Conservation (phyloP, 192 early-diverging fungal genomes). For the Nowakowskiella sp. region DNA sequence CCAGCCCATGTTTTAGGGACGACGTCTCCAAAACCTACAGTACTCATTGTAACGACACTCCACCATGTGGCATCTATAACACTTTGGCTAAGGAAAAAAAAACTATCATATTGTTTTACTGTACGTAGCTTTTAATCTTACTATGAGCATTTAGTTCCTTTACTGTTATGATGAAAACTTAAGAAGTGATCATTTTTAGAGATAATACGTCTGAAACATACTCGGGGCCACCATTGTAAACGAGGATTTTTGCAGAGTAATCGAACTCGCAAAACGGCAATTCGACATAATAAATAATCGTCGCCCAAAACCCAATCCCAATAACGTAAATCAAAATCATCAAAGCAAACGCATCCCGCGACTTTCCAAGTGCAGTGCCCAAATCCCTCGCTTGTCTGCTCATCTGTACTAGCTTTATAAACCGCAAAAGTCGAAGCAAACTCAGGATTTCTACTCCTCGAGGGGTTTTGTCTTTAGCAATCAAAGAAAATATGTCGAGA, state of each 20-base stretch:
- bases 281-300: neutral
- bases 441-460: neutral
- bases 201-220: neutral
- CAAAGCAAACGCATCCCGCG: neutral
- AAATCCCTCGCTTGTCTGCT: neutral
- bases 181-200: no score
- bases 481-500: neutral
- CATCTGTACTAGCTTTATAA: neutral
- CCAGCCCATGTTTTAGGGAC: neutral
- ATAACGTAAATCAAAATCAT: neutral
- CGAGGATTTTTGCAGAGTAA: neutral
- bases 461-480: neutral
- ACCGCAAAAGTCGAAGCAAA: neutral
- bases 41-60: neutral
- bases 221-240: neutral
- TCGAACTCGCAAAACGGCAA: neutral
- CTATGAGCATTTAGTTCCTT: neutral
- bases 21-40: conserved; percentile 1
- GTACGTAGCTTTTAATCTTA: neutral
- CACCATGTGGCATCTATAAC: neutral
- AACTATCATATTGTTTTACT: neutral
- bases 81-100: neutral
- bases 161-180: neutral
- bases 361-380: neutral
- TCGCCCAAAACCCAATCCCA: neutral